These are phyloP conservation scores for Apophysomyces ossiformis DNA, from an alignment of 371 early-diverging fungal genomes.

Conservation along the genomic window DNA sequence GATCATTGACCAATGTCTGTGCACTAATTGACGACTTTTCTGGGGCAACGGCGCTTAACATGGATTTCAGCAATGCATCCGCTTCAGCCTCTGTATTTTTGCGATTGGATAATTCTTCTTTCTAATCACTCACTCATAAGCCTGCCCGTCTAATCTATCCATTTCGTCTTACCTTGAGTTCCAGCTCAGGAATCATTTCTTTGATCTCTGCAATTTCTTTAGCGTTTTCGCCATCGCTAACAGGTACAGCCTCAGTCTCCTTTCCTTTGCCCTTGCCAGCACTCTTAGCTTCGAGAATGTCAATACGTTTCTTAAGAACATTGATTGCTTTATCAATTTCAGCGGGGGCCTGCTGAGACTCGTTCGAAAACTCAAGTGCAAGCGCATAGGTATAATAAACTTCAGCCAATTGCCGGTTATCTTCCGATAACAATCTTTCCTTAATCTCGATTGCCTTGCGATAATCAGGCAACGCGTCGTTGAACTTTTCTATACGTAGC, in stretches of 20 bases:
- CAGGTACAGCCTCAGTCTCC: conserved; percentile 17
- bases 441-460: conserved; percentile 74
- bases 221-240: conserved; percentile 14
- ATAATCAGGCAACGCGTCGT: conserved; percentile 80
- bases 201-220: conserved; percentile 51
- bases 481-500: conserved; percentile 73
- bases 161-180: conserved; percentile 43
- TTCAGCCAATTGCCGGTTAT: conserved; percentile 85
- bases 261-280: conserved; percentile 38
- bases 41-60: conserved; percentile 24
- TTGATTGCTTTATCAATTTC: conserved; percentile 61
- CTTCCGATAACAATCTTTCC: conserved; percentile 53
- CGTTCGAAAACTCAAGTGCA: conserved; percentile 67
- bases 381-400: conserved; percentile 78
- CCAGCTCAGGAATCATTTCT: conserved; percentile 53
- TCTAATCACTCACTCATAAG: conserved; percentile 18
- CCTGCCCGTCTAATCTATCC: background rate
- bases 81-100: conserved; percentile 47
- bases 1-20: conserved; percentile 40
- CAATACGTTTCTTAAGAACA: conserved; percentile 60
- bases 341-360: conserved; percentile 58
- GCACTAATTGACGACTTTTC: background rate
- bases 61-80: conserved; percentile 36
- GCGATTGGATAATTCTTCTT: conserved; percentile 40
- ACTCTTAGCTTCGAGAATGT: conserved; percentile 30